Evolutionary conservation across 2,329 filamentous ascomycete species (phyloP).

Genomic region (Aspergillus texensis): DNA sequence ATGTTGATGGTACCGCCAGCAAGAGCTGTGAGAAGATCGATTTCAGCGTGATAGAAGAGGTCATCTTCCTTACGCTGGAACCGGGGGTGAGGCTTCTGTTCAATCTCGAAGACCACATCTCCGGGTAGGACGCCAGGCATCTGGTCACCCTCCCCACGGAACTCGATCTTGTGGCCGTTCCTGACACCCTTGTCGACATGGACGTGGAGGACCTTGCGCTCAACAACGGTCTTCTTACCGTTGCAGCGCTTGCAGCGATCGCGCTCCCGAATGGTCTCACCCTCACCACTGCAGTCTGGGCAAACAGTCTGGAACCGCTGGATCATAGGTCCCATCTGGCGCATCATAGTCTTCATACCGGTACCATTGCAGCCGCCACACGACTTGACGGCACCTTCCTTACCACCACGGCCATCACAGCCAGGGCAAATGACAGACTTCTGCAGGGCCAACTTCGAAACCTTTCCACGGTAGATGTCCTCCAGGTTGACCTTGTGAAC

Average conservation of each 20-base stretch:
- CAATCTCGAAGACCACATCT: conserved; percentile 97
- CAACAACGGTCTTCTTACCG: conserved; percentile 97
- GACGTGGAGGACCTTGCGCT: conserved; percentile 97
- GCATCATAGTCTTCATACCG: conserved; percentile 99
- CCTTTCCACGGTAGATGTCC: conserved; percentile 96
- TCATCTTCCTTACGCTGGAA: conserved; percentile 98
- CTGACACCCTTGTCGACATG: conserved; percentile 94
- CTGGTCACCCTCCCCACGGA: conserved; percentile 95
- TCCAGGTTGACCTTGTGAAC: conserved; percentile 98
- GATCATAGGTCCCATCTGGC: conserved; percentile 99
- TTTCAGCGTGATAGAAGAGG: conserved; percentile 90
- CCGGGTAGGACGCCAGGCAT: conserved; percentile 89
- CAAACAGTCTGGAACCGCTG: conserved; percentile 99
- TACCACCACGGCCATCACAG: conserved; percentile 91
- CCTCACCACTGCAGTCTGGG: conserved; percentile 96
- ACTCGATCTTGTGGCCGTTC: conserved; percentile 94
- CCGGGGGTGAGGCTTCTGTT: conserved; percentile 95
- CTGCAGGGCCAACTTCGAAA: conserved; percentile 95
- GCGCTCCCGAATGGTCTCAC: conserved; percentile 94
- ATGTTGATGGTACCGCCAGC: conserved; percentile 89
- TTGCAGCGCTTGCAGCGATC: conserved; percentile 95
- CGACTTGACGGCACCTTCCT: conserved; percentile 95
- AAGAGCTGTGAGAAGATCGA: conserved; percentile 92
- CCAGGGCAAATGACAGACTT: conserved; percentile 96
- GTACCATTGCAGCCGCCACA: conserved; percentile 88